A percentile compares a stretch with the other conserved stretches of the same genome.
These are phyloP conservation scores for Colletotrichum cereale DNA, from an alignment of 2,329 filamentous ascomycete genomes.

Conservation along the genomic window DNA sequence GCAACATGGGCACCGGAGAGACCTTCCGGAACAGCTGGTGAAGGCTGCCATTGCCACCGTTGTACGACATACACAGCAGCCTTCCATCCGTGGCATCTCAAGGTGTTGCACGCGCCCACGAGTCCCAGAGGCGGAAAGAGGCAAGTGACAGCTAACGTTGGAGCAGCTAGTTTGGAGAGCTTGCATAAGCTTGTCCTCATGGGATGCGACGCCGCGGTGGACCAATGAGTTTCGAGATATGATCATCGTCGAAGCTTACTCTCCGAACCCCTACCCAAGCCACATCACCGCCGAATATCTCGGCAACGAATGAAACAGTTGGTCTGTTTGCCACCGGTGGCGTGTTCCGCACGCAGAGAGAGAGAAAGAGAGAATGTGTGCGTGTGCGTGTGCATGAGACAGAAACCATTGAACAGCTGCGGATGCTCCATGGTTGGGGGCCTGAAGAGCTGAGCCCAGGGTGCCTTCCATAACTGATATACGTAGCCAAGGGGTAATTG, in stretches of 20 bases:
- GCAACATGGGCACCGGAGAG: neutral
- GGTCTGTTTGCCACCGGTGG: constrained; percentile 32
- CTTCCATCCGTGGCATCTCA: neutral
- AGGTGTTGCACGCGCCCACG: neutral
- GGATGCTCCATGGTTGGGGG: neutral
- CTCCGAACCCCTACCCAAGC: constrained; percentile 6
- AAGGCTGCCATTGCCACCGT: constrained; percentile 24
- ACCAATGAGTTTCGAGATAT: constrained; percentile 12
- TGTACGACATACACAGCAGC: constrained; percentile 8
- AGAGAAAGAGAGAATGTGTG: too few species aligned
- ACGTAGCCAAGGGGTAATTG: neutral
- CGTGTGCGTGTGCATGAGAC: too few species aligned
- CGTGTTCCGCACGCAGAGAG: constrained; percentile 13
- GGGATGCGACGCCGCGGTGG: neutral
- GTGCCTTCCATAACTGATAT: neutral
- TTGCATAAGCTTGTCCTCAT: constrained; percentile 1
- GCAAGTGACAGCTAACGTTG: constrained; percentile 9
- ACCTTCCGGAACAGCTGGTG: neutral
- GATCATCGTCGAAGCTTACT: constrained; percentile 25
- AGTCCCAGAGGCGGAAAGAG: neutral
- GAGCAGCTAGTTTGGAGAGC: neutral
- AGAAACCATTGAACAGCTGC: neutral
- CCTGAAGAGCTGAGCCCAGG: constrained; percentile 30
- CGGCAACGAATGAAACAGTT: constrained; percentile 25
- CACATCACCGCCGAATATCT: constrained; percentile 12